Evolutionary conservation across 192 early-diverging fungal genomes (phyloP).

Genomic region (Entomortierella beljakovae): DNA sequence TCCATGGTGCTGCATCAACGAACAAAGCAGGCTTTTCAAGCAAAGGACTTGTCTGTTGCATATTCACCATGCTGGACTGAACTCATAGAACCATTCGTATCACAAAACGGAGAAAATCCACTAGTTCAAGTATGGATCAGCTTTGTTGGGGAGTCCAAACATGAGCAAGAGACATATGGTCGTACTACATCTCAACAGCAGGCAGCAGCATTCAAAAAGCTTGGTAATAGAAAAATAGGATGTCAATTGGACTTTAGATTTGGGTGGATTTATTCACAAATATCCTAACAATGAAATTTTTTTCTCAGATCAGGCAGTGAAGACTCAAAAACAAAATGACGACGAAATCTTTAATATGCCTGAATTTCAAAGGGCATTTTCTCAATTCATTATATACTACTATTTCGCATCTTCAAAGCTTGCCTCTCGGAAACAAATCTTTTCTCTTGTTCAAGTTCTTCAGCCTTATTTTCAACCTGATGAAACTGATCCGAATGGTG

Average conservation of each 20-base stretch:
- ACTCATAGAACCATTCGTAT: conserved; percentile 21
- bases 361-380: conserved; percentile 50
- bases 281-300: not conserved
- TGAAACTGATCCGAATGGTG: conserved; percentile 33
- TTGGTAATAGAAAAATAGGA: conserved; percentile 19
- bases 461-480: conserved; percentile 36
- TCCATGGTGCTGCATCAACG: conserved; percentile 54
- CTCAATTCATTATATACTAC: conserved; percentile 37
- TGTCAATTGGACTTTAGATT: not conserved
- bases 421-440: conserved; percentile 51
- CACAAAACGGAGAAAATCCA: conserved; percentile 7
- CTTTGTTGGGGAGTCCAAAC: conserved; percentile 38
- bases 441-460: conserved; percentile 33
- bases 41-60: conserved; percentile 50
- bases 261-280: not conserved
- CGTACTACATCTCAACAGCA: conserved; percentile 47
- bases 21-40: conserved; percentile 54
- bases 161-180: conserved; percentile 49
- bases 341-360: conserved; percentile 17
- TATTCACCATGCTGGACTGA: conserved; percentile 37
- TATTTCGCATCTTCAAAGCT: conserved; percentile 44
- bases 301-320: conserved; percentile 31
- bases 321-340: conserved; percentile 31
- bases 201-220: conserved; percentile 47
- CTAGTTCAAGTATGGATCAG: conserved; percentile 31